Evolutionary conservation across 2,329 filamentous ascomycete genomes (phyloP).

Genomic region (Fusarium nygamai): DNA sequence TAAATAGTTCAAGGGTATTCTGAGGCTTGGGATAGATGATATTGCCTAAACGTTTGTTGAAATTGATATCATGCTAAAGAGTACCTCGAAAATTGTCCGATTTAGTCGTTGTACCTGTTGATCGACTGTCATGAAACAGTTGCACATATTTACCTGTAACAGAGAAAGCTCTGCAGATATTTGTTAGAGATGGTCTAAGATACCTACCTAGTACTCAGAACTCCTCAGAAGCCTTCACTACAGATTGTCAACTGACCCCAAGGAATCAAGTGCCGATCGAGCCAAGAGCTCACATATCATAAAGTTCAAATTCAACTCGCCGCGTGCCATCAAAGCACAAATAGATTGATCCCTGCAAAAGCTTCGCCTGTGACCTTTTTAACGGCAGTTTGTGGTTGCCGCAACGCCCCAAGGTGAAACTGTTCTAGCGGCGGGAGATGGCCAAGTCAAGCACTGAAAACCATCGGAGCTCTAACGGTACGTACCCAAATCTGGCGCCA

Average conservation of each 20-base stretch:
- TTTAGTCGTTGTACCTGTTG: conserved; percentile 4
- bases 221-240: not conserved
- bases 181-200: not conserved
- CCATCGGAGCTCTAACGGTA: conserved; percentile 8
- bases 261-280: not conserved
- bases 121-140: conserved; percentile 12
- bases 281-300: not conserved
- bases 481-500: conserved; percentile 35
- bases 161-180: not conserved
- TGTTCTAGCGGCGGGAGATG: conserved; percentile 32
- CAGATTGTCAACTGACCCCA: not conserved
- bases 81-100: not conserved
- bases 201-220: not conserved
- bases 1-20: not conserved
- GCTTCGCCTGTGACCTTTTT: conserved; percentile 26
- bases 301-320: not conserved
- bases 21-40: not conserved
- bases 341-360: conserved; percentile 11
- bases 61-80: not conserved
- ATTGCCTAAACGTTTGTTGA: not conserved
- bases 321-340: not conserved
- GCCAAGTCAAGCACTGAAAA: not conserved
- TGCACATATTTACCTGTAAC: not conserved
- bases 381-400: conserved; percentile 36
- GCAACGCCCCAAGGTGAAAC: conserved; percentile 20